Percentiles rank a stretch among this genome's conserved stretches.
phyloP scores from a whole-genome alignment of 2,329 filamentous ascomycete genomes.

The Ambrosiella beaveri region DNA sequence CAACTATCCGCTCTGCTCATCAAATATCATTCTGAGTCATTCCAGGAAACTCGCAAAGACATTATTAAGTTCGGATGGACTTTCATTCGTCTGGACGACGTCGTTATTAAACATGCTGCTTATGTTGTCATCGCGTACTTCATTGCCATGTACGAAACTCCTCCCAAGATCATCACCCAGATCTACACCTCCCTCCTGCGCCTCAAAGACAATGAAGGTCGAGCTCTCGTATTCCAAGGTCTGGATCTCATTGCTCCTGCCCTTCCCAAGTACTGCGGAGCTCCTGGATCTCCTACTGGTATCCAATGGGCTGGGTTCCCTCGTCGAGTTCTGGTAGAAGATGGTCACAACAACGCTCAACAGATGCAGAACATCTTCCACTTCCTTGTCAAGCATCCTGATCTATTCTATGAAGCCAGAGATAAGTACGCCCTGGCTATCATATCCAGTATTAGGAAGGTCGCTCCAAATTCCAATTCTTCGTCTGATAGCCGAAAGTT shows the following conservation, averaged over 20 bases:
- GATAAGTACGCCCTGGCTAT: slow-evolving; percentile 84
- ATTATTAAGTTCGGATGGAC: slow-evolving; percentile 99
- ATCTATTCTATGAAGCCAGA: slow-evolving; percentile 85
- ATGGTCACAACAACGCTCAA: slow-evolving; percentile 72
- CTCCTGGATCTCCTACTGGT: slow-evolving; percentile 49
- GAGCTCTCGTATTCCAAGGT: slow-evolving; percentile 81
- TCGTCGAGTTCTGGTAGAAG: slow-evolving; percentile 78
- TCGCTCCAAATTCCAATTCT: slow-evolving; percentile 64
- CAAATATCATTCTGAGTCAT: slow-evolving; percentile 77
- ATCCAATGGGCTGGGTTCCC: slow-evolving; percentile 82
- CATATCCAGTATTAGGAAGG: slow-evolving; percentile 74
- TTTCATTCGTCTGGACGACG: slow-evolving; percentile 93
- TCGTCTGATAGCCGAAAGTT: slow-evolving; percentile 86
- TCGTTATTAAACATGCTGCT: slow-evolving; percentile 96
- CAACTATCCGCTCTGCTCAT: slow-evolving; percentile 89
- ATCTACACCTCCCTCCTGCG: slow-evolving; percentile 84
- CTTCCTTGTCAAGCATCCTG: slow-evolving; percentile 81
- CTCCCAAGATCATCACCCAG: slow-evolving; percentile 85
- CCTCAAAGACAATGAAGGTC: slow-evolving; percentile 88
- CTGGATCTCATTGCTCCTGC: slow-evolving; percentile 91
- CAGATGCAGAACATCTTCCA: slow-evolving; percentile 97
- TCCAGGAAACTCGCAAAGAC: slow-evolving; percentile 87
- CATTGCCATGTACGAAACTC: slow-evolving; percentile 91
- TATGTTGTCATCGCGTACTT: slow-evolving; percentile 97
- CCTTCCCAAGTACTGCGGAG: slow-evolving; percentile 64